These are phyloP conservation scores for Erodium chrysanthum DNA, from an alignment of 441 rosid species.

Conservation along the genomic window DNA sequence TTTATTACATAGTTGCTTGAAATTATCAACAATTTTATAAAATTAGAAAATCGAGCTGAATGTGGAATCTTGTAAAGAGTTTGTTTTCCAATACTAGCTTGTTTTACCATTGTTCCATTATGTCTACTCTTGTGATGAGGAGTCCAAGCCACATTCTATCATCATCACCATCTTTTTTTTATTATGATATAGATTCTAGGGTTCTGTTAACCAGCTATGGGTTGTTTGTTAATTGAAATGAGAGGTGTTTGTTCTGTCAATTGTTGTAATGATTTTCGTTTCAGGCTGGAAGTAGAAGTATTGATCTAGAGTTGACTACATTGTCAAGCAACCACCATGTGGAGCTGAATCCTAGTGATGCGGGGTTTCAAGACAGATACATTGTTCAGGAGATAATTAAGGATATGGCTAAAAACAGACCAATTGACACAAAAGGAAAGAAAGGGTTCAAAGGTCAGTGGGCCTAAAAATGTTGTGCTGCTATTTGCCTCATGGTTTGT, in stretches of 20 bases:
- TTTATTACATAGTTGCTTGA: background rate
- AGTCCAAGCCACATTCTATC: background rate
- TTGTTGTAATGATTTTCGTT: slow-evolving; percentile 3
- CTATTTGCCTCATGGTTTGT: slow-evolving; percentile 1
- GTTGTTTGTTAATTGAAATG: background rate
- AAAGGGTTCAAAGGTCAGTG: slow-evolving; percentile 64
- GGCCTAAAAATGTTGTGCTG: background rate
- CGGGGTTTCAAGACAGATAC: slow-evolving; percentile 87
- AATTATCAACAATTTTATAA: background rate
- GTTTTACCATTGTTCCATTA: background rate
- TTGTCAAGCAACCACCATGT: slow-evolving; percentile 76
- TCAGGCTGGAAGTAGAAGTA: slow-evolving; percentile 79
- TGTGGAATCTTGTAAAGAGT: background rate
- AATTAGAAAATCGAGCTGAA: background rate
- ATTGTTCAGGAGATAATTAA: slow-evolving; percentile 81
- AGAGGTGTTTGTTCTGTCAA: background rate
- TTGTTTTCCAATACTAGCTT: background rate
- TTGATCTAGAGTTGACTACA: slow-evolving; percentile 81
- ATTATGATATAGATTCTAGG: background rate
- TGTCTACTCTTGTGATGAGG: background rate
- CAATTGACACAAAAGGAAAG: slow-evolving; percentile 70
- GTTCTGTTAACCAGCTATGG: background rate
- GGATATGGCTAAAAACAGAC: slow-evolving; percentile 93
- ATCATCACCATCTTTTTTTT: background rate
- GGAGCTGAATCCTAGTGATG: slow-evolving; percentile 91